Evolutionary conservation across 768 basidiomycete genomes (phyloP).

Genomic region (Kwoniella pini): DNA sequence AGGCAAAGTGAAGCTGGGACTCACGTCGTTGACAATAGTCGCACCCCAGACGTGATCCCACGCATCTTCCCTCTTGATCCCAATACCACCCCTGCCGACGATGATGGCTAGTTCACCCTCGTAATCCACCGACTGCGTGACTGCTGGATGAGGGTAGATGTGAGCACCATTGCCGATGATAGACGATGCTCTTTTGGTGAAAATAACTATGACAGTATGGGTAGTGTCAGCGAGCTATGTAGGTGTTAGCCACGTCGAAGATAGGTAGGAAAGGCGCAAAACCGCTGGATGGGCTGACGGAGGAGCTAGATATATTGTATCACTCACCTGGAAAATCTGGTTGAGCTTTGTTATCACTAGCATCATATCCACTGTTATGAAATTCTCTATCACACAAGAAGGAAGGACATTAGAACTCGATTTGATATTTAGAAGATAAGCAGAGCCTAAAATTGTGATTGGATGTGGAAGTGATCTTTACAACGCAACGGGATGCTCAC

Average conservation of each 20-base stretch:
- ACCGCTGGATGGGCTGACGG: no score
- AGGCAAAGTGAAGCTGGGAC: no score
- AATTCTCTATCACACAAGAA: constrained; percentile 29
- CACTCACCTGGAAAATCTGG: constrained; percentile 38
- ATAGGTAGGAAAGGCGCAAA: no score
- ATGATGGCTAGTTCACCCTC: constrained; percentile 51
- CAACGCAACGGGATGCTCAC: constrained; percentile 12
- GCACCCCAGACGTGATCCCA: constrained; percentile 50
- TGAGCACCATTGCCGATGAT: constrained; percentile 33
- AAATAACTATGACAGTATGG: constrained; percentile 31
- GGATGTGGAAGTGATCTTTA: no score
- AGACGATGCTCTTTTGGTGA: constrained; percentile 50
- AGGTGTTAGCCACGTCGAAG: no score
- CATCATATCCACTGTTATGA: constrained; percentile 34
- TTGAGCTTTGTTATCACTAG: constrained; percentile 33
- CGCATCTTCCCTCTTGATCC: constrained; percentile 43
- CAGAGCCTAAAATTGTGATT: no score
- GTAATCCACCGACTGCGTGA: constrained; percentile 46
- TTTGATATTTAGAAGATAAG: no score
- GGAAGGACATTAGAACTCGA: neutral
- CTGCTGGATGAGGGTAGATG: constrained; percentile 43
- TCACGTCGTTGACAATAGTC: constrained; percentile 38
- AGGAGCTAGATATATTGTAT: no score
- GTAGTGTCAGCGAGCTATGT: neutral
- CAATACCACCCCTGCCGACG: constrained; percentile 41